Base-by-base conservation (phyloP, 805 yeast species). In the Yamadazyma akitaensis region DNA sequence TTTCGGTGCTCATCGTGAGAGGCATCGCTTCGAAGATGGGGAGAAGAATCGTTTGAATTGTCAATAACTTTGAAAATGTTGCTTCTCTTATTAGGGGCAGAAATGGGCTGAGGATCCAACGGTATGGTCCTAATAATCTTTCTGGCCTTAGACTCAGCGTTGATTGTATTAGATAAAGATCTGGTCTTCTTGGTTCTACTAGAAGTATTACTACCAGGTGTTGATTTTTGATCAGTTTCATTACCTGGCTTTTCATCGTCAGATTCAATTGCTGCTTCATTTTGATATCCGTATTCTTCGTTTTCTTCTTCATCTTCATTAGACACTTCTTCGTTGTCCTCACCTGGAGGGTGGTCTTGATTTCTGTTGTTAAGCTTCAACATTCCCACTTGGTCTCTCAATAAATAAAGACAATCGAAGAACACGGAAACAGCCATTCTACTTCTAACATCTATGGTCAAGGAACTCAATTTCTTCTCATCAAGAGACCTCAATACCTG, bases 381-480 rank as follows among this genome's bases (percentile, higher is more conserved):
- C 85, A 90, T 86, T 12, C 97, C 97, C 50, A 89, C 88, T 62
- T 88, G 85, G 54, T 88, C 92, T 55, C 96, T 72, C 57, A 94
- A 69, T 3, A 88, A 76, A 81, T 91, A 87, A 42, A 92, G 68
- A 56, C 92, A 84, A 65, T 94, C 99, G 64, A 92, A 94, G 56
- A 92, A 89, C 2, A 91, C 89, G 48, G 94, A 84, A 0, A 96
- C 97, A 8, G 95, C 80, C 96, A 89, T 85, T 55, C 99, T 77
- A 5, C 95, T 84, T 42, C 87, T 75, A 13, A 91, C 84, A 2
- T 77, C 76, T 3, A 87, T 81, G 35, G 70, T 67, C 26, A 68
- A 60, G 13, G 63, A 62, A 9, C 66, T 63, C 47, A 61, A 54
- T n/a, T 64, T 63, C 51, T 77, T 80, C 36, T 79, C 83, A 52